Percentiles rank a stretch among this genome's conserved stretches.
Conservation (phyloP, 441 rosid species). For the Brassica hybrid region DNA sequence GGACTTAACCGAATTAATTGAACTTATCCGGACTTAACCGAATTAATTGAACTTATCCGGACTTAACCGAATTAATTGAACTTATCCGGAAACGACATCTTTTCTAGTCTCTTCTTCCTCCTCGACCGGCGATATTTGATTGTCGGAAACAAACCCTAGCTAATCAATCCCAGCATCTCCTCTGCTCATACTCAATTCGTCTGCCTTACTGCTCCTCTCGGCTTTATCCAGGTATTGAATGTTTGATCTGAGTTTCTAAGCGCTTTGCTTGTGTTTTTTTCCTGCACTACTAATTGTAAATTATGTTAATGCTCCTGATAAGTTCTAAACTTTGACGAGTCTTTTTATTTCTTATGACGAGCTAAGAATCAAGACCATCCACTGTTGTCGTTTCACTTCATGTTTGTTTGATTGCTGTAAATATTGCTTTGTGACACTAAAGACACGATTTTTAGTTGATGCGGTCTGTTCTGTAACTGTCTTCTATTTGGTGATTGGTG, state of each 20-base stretch:
- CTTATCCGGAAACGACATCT: neutral
- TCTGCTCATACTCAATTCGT: slow-evolving; percentile 1
- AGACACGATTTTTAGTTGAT: neutral
- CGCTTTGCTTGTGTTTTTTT: neutral
- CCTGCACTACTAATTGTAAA: neutral
- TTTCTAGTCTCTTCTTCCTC: neutral
- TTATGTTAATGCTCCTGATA: neutral
- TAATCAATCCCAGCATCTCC: neutral
- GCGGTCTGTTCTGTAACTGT: neutral
- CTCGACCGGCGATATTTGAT: neutral
- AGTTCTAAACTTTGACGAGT: neutral
- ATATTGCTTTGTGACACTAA: neutral
- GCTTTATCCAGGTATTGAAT: neutral
- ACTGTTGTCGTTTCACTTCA: neutral
- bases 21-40: neutral
- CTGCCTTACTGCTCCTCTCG: neutral
- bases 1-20: neutral
- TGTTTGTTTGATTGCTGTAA: neutral
- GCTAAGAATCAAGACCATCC: neutral
- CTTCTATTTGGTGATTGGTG: neutral
- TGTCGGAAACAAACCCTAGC: neutral
- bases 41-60: neutral
- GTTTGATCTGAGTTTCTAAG: neutral
- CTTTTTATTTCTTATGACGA: neutral
- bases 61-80: neutral